A percentile compares a stretch with the other conserved stretches of the same genome.
Evolutionary conservation across 768 basidiomycete species (phyloP).

Genomic region (Holtermanniella nyarrowii): DNA sequence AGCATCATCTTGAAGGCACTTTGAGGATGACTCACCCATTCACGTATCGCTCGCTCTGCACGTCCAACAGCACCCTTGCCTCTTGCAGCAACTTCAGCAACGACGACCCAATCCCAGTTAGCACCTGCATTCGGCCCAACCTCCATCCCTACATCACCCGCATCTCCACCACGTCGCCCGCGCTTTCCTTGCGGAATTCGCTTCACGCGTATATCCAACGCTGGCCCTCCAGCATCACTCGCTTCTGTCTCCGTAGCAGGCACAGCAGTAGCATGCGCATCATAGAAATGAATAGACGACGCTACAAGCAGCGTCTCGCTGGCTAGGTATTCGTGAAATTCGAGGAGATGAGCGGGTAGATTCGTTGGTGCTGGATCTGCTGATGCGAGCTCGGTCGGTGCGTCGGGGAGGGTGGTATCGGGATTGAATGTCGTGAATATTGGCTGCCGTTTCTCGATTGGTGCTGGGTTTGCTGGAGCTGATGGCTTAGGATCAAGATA

Average conservation of each 20-base stretch:
- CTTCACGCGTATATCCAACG: not conserved
- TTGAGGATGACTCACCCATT: too few species aligned
- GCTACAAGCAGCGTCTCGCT: constrained; percentile 8
- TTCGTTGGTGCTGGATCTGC: constrained; percentile 2
- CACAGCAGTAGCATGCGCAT: constrained; percentile 1
- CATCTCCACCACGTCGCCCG: constrained; percentile 6
- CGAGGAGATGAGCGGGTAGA: constrained; percentile 1
- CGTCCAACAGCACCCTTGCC: constrained; percentile 16
- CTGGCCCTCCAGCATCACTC: constrained; percentile 1
- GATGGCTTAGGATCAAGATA: constrained; percentile 4
- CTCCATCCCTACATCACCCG: constrained; percentile 5
- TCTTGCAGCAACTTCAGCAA: constrained; percentile 9
- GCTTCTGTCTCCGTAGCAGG: too few species aligned
- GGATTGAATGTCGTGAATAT: constrained; percentile 13
- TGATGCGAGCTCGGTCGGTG: not conserved
- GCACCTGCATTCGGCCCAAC: constrained; percentile 8
- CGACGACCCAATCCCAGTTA: constrained; percentile 13
- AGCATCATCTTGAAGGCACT: too few species aligned
- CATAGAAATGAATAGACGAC: constrained; percentile 2
- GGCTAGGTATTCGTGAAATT: constrained; percentile 8
- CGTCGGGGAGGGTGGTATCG: constrained; percentile 2
- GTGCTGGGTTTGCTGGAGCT: not conserved
- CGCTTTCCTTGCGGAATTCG: constrained; percentile 2
- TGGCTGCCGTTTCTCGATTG: too few species aligned
- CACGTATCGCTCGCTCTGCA: constrained; percentile 9